Conservation (phyloP, 352 stramenopile genomes). For the Globisporangium nunn region DNA sequence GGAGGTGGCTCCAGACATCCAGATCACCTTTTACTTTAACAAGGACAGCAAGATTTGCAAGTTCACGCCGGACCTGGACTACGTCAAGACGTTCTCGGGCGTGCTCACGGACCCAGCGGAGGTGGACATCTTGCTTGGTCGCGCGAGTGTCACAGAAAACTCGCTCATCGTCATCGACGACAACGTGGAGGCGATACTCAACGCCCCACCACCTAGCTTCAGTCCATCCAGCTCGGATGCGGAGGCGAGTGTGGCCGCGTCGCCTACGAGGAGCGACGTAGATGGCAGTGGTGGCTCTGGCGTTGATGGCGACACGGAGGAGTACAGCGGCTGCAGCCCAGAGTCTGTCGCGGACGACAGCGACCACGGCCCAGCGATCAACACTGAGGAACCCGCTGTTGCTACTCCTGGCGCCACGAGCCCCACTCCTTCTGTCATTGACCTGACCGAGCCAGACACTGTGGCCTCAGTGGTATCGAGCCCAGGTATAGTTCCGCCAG, state of each 20-base stretch:
- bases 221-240: neutral
- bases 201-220: neutral
- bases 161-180: conserved; percentile 8
- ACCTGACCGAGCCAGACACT: neutral
- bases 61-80: conserved; percentile 32
- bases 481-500: neutral
- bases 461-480: neutral
- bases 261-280: neutral
- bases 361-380: neutral
- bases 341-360: neutral
- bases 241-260: neutral
- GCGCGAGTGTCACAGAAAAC: conserved; percentile 29
- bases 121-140: conserved; percentile 24
- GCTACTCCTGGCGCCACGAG: neutral
- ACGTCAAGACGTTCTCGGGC: conserved; percentile 23
- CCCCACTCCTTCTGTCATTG: neutral
- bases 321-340: neutral
- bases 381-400: neutral
- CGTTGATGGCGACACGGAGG: conserved; percentile 8
- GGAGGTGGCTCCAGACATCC: conserved; percentile 18
- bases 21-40: conserved; percentile 35
- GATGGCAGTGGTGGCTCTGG: neutral
- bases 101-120: conserved; percentile 26
- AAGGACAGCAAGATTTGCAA: conserved; percentile 16
- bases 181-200: neutral